Base-by-base conservation (phyloP, 2,329 filamentous ascomycete species). In the Ophiocordyceps robertsii region DNA sequence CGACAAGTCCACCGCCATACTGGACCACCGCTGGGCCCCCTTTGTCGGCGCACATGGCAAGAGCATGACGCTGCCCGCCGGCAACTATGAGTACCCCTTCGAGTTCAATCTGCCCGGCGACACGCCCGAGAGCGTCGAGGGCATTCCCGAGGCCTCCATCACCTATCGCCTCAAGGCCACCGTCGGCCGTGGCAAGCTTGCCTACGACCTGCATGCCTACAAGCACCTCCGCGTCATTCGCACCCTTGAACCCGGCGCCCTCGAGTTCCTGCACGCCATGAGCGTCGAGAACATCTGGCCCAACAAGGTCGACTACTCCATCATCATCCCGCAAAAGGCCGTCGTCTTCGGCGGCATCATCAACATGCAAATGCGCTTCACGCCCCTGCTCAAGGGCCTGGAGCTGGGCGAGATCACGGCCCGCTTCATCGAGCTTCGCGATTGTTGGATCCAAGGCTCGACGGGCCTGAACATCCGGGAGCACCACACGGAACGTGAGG, bases 261-360 rank as follows among this genome's bases (percentile, higher is more conserved):
- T 89, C 45, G 84, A 90, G 57, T 74, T 89, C 47, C 72, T 84
- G 32, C 84, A 96, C 61, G 82, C 87, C 39, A 92, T 95, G 86
- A 86, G 85, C 48, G 89, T 96, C 49, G 89, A 95, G 62, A 95
- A 95, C 56, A 84, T 94, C 49, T 98, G 92, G 92, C 84, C 88
- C 6, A 92, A 95, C 67, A 98, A 98, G 69, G 77, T 96, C 53
- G 86, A 94, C 59, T 98, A 98, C 65, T 90, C 87, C 29, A 88
- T 98, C 48, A 79, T 86, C 44, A 85, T 94, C 11, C 90, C 92
- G 0, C 89, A 87, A 55, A 95, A 95, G 66, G 92, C 92, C 2
- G 82, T 95, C 42, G 84, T 95, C 16, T 94, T 95, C 54, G 92
- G 92, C 40, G 93, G 86, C n/a, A 73, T 74, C 19, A 80, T 96